Percentiles rank a stretch among this genome's conserved stretches.
phyloP scores from a whole-genome alignment of 202 grass and related monocot genomes.

The Saccharum hybrid region DNA sequence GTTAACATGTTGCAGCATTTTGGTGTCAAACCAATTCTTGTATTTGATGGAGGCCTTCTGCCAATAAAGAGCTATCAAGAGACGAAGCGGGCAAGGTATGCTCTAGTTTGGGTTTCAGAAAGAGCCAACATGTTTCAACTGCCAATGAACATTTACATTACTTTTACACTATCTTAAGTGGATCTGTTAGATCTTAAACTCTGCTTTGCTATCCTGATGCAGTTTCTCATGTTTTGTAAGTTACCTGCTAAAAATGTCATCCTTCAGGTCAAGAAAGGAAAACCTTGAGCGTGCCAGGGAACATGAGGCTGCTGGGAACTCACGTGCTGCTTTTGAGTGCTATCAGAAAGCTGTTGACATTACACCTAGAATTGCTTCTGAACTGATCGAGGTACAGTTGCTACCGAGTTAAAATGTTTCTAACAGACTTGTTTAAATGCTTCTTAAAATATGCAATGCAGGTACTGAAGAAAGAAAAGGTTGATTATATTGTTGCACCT shows the following conservation, averaged over 20 bases:
- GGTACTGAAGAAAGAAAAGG: constrained; percentile 88
- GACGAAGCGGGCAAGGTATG: constrained; percentile 80
- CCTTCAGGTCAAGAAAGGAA: constrained; percentile 75
- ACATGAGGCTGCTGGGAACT: constrained; percentile 92
- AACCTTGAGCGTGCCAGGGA: constrained; percentile 88
- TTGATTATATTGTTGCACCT: constrained; percentile 95
- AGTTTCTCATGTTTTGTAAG: constrained; percentile 27
- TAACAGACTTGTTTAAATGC: constrained; percentile 18
- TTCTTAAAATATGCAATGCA: constrained; percentile 52
- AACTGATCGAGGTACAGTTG: constrained; percentile 77
- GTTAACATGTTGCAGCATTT: constrained; percentile 85
- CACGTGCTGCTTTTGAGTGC: constrained; percentile 77
- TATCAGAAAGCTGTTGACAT: constrained; percentile 99
- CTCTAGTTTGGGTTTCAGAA: constrained; percentile 27
- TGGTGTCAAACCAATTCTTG: constrained; percentile 83
- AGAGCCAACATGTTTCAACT: constrained; percentile 30
- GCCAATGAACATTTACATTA: constrained; percentile 12
- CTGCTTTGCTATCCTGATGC: neutral
- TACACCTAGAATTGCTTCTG: constrained; percentile 82
- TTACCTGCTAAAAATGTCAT: constrained; percentile 34
- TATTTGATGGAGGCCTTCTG: constrained; percentile 93
- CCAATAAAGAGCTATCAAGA: constrained; percentile 93
- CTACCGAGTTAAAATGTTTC: constrained; percentile 14
- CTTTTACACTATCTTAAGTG: constrained; percentile 28
- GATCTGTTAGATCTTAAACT: neutral